phyloP scores from a whole-genome alignment of 2,329 filamentous ascomycete genomes.

The Exserohilum rostratum region DNA sequence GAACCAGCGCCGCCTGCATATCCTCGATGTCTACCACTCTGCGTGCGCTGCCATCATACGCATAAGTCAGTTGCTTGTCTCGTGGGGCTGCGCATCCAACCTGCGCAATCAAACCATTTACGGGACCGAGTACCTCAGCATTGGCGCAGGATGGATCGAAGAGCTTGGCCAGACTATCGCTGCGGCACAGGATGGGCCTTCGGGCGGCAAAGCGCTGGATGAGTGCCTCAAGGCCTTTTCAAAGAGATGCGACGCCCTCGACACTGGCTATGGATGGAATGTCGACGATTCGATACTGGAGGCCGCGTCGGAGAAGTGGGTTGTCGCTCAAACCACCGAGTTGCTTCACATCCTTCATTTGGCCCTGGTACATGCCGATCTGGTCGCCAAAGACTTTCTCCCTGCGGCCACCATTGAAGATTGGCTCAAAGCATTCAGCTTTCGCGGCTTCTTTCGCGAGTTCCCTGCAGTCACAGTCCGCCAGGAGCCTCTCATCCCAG shows the following conservation, averaged over 20 bases:
- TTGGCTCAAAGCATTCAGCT: slow-evolving; percentile 40
- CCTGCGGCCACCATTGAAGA: slow-evolving; percentile 39
- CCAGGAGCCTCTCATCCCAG: slow-evolving; percentile 58
- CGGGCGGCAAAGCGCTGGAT: slow-evolving; percentile 31
- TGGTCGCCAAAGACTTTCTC: slow-evolving; percentile 47
- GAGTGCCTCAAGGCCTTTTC: slow-evolving; percentile 57
- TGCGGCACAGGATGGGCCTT: slow-evolving; percentile 39
- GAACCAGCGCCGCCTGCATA: slow-evolving; percentile 67
- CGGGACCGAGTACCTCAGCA: slow-evolving; percentile 36
- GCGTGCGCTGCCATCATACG: slow-evolving; percentile 65
- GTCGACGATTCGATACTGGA: slow-evolving; percentile 58
- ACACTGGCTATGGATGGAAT: slow-evolving; percentile 54
- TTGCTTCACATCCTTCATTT: slow-evolving; percentile 75
- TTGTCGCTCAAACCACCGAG: slow-evolving; percentile 69
- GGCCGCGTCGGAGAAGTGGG: slow-evolving; percentile 67
- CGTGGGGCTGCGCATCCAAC: slow-evolving; percentile 39
- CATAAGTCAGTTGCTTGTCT: slow-evolving; percentile 45
- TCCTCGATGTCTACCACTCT: slow-evolving; percentile 73
- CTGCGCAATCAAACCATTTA: slow-evolving; percentile 38
- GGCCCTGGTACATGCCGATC: slow-evolving; percentile 72
- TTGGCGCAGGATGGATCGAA: slow-evolving; percentile 42
- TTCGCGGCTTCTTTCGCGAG: slow-evolving; percentile 66
- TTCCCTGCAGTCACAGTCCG: slow-evolving; percentile 54
- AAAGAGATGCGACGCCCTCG: slow-evolving; percentile 55
- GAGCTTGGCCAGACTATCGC: slow-evolving; percentile 40